phyloP scores from a whole-genome alignment of 495 filamentous ascomycete species.

The Lasiosphaeria hispida region DNA sequence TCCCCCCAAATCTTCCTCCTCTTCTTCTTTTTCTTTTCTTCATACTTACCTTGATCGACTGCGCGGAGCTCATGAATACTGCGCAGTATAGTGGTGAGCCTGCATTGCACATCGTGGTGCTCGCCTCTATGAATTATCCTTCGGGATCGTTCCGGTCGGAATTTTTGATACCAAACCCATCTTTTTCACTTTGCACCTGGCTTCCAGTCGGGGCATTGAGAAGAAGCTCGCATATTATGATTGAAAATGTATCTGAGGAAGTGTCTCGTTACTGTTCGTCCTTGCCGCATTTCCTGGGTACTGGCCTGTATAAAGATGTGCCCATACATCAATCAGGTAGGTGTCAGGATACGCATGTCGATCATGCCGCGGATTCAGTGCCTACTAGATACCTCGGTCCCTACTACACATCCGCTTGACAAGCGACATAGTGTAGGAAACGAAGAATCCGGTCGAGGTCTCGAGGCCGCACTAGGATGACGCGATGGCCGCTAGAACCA shows the following conservation, averaged over 20 bases:
- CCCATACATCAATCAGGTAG: too few relatives aligned
- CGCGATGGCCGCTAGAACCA: too few relatives aligned
- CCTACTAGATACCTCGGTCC: slow-evolving; percentile 2
- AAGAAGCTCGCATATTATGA: too few relatives aligned
- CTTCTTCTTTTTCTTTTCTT: slow-evolving; percentile 32
- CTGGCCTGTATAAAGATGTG: too few relatives aligned
- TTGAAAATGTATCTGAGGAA: too few relatives aligned
- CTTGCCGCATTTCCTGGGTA: too few relatives aligned
- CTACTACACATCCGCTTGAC: too few relatives aligned
- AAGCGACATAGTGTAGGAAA: too few relatives aligned
- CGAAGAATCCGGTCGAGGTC: too few relatives aligned
- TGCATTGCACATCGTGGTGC: slow-evolving; percentile 41
- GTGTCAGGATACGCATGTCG: too few relatives aligned
- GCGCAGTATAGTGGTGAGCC: slow-evolving; percentile 25
- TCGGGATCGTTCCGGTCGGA: slow-evolving; percentile 39
- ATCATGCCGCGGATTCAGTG: neutral
- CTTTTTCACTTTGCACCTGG: slow-evolving; percentile 32
- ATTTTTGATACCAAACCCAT: slow-evolving; percentile 34
- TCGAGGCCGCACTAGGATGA: too few relatives aligned
- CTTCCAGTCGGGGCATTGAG: slow-evolving; percentile 26
- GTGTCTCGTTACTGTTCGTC: too few relatives aligned
- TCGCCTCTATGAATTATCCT: slow-evolving; percentile 34
- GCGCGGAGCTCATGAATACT: slow-evolving; percentile 32
- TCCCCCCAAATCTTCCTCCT: slow-evolving; percentile 11
- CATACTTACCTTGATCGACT: slow-evolving; percentile 41